These are phyloP conservation scores for Vararia minispora DNA, from an alignment of 768 basidiomycete species.

Conservation along the genomic window DNA sequence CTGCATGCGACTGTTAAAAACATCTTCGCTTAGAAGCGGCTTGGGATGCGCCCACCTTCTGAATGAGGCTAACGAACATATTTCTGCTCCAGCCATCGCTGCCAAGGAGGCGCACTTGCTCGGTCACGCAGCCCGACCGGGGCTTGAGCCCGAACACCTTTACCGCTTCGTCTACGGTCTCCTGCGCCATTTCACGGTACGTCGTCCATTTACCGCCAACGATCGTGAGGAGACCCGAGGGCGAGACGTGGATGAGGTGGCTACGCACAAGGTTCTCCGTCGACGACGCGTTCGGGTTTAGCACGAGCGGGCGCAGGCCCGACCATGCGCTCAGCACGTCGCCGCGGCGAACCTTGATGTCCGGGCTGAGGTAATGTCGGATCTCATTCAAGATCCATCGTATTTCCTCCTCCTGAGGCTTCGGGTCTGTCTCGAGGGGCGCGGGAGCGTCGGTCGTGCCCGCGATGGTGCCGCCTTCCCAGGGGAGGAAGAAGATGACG, in stretches of 20 bases:
- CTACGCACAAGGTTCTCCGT: conserved; percentile 88
- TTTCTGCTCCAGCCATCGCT: conserved; percentile 91
- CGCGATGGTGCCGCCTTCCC: conserved; percentile 96
- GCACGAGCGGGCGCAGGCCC: conserved; percentile 82
- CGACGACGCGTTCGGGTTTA: conserved; percentile 60
- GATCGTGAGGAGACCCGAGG: conserved; percentile 81
- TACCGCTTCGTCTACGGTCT: conserved; percentile 83
- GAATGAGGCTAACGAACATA: conserved; percentile 95
- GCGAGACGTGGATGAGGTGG: conserved; percentile 81
- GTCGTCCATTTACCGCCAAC: conserved; percentile 99
- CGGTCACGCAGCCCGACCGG: conserved; percentile 63
- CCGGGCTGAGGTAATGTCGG: conserved; percentile 75
- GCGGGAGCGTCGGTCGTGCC: conserved; percentile 90
- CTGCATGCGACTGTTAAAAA: conserved; percentile 24
- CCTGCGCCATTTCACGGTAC: conserved; percentile 91
- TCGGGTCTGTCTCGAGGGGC: conserved; percentile 59
- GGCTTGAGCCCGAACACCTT: conserved; percentile 60
- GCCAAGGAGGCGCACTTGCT: conserved; percentile 73
- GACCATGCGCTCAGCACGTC: conserved; percentile 96
- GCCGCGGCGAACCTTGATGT: conserved; percentile 88
- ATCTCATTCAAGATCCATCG: conserved; percentile 96
- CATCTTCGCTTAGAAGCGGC: background rate
- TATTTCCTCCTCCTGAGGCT: conserved; percentile 87
- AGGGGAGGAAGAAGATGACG: conserved; percentile 98
- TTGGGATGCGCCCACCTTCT: conserved; percentile 47